Evolutionary conservation across 2,329 filamentous ascomycete species (phyloP).

Genomic region (Fusarium sp.): DNA sequence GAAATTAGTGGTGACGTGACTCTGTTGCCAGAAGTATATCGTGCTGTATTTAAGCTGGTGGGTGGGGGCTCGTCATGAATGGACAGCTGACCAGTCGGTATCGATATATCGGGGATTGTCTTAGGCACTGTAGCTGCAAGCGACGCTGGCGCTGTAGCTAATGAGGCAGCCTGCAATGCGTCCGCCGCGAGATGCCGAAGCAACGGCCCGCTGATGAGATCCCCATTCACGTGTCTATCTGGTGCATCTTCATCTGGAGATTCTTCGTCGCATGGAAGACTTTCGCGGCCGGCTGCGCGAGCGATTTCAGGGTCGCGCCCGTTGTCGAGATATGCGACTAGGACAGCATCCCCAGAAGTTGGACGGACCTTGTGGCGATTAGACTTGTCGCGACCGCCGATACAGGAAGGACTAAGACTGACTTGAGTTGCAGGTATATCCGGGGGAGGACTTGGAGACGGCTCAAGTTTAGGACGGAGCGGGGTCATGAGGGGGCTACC

Average conservation of each 20-base stretch:
- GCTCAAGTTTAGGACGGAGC: slow-evolving; percentile 50
- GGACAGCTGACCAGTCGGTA: slow-evolving; percentile 50
- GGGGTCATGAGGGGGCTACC: slow-evolving; percentile 57
- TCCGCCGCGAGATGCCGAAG: slow-evolving; percentile 51
- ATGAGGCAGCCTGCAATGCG: slow-evolving; percentile 48
- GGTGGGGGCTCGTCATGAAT: slow-evolving; percentile 50
- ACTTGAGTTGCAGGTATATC: slow-evolving; percentile 54
- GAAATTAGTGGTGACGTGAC: slow-evolving; percentile 42
- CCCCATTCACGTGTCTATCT: slow-evolving; percentile 24
- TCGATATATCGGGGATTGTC: slow-evolving; percentile 47
- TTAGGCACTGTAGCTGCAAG: slow-evolving; percentile 31
- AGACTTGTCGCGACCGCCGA: slow-evolving; percentile 61
- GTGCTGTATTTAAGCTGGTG: slow-evolving; percentile 4
- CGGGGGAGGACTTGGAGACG: slow-evolving; percentile 51
- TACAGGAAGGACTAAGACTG: slow-evolving; percentile 49
- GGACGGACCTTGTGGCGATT: slow-evolving; percentile 64
- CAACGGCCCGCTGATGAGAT: slow-evolving; percentile 39
- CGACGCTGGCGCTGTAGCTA: slow-evolving; percentile 17
- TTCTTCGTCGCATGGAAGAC: not conserved
- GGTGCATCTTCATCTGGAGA: slow-evolving; percentile 39
- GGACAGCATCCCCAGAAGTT: not conserved
- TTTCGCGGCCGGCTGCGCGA: not conserved
- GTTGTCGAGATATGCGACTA: not conserved
- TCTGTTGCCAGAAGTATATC: slow-evolving; percentile 21
- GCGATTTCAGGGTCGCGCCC: not conserved